A percentile compares a stretch with the other conserved stretches of the same genome.
phyloP scores from a whole-genome alignment of 768 basidiomycete species.

The Lactarius sanguifluus region DNA sequence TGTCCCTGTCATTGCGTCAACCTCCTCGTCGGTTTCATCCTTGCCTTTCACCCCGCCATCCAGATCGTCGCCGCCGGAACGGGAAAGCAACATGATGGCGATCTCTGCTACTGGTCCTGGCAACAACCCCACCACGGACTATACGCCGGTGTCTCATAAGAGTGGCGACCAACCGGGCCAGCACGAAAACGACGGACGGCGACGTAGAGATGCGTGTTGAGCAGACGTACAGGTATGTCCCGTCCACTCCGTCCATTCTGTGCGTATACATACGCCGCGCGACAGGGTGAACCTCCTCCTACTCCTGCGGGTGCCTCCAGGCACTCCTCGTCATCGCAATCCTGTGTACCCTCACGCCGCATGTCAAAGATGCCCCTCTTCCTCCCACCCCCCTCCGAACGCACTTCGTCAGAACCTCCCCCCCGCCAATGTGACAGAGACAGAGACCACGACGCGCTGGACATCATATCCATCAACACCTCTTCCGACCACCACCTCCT shows the following conservation, averaged over 20 bases:
- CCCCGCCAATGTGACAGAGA: background rate
- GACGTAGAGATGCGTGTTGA: background rate
- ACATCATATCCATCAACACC: constrained; percentile 4
- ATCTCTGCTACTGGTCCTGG: background rate
- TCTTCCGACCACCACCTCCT: background rate
- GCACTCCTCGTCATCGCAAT: background rate
- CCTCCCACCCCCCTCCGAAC: background rate
- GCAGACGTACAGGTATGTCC: constrained; percentile 9
- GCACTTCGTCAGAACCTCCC: background rate
- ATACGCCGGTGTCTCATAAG: too few relatives aligned
- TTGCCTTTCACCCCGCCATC: constrained; percentile 12
- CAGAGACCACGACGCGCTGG: background rate
- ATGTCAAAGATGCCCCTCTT: constrained; percentile 10
- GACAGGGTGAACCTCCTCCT: background rate
- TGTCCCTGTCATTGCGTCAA: background rate
- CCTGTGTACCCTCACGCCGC: background rate
- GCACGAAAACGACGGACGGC: too few relatives aligned
- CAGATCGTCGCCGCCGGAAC: background rate
- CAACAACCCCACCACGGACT: background rate
- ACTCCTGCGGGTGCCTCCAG: background rate
- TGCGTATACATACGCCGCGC: constrained; percentile 7
- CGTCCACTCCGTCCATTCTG: background rate
- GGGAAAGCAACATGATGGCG: too few relatives aligned
- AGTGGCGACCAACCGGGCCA: background rate
- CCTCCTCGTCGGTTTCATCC: background rate